Percentiles rank a stretch among this genome's conserved stretches.
These are phyloP conservation scores for Nakazawaea ishiwadae DNA, from an alignment of 805 yeast species.

Conservation along the genomic window DNA sequence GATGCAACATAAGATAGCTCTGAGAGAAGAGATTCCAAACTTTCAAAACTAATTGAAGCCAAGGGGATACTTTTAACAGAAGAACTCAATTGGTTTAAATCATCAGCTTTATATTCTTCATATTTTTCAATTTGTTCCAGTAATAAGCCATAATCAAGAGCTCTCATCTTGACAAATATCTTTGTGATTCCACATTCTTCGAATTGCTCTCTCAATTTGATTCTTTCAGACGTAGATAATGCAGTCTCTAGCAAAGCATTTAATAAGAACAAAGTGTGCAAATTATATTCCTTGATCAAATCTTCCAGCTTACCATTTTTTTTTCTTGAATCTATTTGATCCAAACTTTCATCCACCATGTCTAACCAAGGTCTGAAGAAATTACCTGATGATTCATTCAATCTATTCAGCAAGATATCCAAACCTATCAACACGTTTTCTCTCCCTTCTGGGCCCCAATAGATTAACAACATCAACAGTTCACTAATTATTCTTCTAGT, in stretches of 20 bases:
- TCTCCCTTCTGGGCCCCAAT: constrained; percentile 26
- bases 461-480: constrained; percentile 48
- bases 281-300: constrained; percentile 42
- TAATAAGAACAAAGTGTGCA: constrained; percentile 65
- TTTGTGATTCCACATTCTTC: background rate
- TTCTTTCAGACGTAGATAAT: constrained; percentile 35
- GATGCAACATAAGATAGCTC: background rate
- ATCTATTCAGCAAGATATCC: constrained; percentile 31
- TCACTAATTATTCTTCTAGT: constrained; percentile 83
- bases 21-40: background rate
- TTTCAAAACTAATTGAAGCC: constrained; percentile 36
- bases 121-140: constrained; percentile 64
- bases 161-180: constrained; percentile 46
- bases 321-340: constrained; percentile 17
- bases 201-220: background rate
- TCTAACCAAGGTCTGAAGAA: constrained; percentile 63
- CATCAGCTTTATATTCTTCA: constrained; percentile 50
- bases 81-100: too few species aligned
- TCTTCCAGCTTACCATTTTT: background rate
- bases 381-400: constrained; percentile 35
- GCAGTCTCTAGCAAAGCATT: constrained; percentile 42
- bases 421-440: constrained; percentile 25
- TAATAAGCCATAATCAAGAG: constrained; percentile 52
- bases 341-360: constrained; percentile 61
- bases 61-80: too few species aligned